Evolutionary conservation across 2,329 filamentous ascomycete genomes (phyloP), one percentile per base, ranked within the genome.

Genomic region (Sporothrix phasma): DNA sequence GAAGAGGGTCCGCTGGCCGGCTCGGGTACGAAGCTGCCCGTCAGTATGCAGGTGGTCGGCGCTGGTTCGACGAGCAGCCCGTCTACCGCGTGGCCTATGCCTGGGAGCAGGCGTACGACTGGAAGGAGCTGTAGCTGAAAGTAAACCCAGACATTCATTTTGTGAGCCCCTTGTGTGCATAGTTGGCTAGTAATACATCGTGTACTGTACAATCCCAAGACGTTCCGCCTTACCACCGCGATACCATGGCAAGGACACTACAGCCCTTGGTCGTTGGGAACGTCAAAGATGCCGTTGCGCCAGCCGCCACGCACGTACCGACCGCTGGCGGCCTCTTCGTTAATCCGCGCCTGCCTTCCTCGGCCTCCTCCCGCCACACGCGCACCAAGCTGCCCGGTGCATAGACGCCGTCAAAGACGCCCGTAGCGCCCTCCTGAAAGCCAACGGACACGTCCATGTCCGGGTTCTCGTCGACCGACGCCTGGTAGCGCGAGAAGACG

Each of bases 301-400:
- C 92, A 96, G 0, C 88, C 89, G 17, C 82, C 85, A 54, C 78
- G 78, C 63, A 86, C 83, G 71, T 86, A 86, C 68, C 93, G 88
- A 1, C 41, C 58, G 5, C 24, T 7, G 15, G 6, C 49, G 0
- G 63, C 58, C 10, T 19, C 29, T 5, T 65, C 59, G 68, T 92
- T 85, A 43, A 96, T 84, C 46, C 85, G 81, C 74, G 95, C 89
- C 22, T 80, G 81, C 0, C 91, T 66, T 81, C 79, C 24, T 79
- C 76, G 0, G 85, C 91, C 75, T 96, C 88, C 68, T 92, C 87
- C 68, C 93, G 84, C 90, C 91, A 96, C n/a, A 96, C 75, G 76
- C 89, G 92, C 61, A 94, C 89, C 29, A 97, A 78, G 74, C 92
- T 96, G 0, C 91, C 92, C 0, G 93, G 93, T 0, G 93, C 88